Base-by-base conservation (phyloP, 495 filamentous ascomycete genomes). In the Apodospora peruviana region DNA sequence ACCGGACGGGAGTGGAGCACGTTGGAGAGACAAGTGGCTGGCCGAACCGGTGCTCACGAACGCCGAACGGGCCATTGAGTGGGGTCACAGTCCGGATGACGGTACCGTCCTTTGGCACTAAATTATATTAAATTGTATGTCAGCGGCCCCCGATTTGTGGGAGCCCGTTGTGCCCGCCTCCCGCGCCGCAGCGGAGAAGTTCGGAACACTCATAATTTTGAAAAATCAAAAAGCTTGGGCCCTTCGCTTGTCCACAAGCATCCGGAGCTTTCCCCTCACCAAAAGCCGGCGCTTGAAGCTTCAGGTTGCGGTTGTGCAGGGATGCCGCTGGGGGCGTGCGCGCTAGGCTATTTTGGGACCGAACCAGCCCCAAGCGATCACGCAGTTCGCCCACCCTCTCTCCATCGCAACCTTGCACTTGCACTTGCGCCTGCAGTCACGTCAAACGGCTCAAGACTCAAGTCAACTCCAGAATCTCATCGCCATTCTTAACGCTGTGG, bases 341-440 rank as follows among this genome's bases (percentile, higher is more conserved):
- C 59, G 53, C 59, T 62, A 62, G 56, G 7, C 58, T 34, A 5
- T 14, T 56, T 57, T 17, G 36, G 56, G 51, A 24, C 27, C 23
- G 11, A 22, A 39, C 27, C 45, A 43, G 23, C 29, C 16, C 36
- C 53, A 45, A 52, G 52, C 53, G 56, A 58, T 56, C 59, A 57
- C 56, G 59, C 59, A 53, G 52, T 59, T 52, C 51, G 50, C 56
- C 56, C 52, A 49, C 54, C 45, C 48, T 52, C 53, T 54, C 45
- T 8, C 52, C 58, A 61, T 61, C 58, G 58, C 58, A 58, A 61
- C 61, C 61, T 64, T 64, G 55, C 48, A 44, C 27, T 24, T 5
- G 7, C 27, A 12, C 27, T 38, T 38, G 36, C 36, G 36, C 52
- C 58, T 55, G 54, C 55, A 56, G 55, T 41, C 23, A 43, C 48